These are phyloP conservation scores for Barbatosphaeria neglecta DNA, from an alignment of 495 filamentous ascomycete genomes.

Conservation along the genomic window DNA sequence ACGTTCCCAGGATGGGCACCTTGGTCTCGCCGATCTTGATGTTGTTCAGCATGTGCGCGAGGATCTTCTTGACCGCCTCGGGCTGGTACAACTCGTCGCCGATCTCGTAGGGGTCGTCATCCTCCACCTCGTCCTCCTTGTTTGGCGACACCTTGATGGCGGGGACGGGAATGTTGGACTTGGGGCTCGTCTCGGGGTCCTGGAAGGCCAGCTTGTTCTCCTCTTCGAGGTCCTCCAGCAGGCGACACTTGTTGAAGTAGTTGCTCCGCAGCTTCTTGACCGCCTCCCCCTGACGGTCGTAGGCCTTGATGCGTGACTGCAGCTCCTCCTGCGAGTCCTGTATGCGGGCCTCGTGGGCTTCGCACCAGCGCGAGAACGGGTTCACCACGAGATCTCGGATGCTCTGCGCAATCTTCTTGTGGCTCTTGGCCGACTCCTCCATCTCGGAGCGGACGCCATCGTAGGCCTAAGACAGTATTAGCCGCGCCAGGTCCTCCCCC, in stretches of 20 bases:
- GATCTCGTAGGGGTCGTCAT: conserved; percentile 73
- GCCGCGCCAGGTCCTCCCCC: not conserved
- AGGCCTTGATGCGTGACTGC: conserved; percentile 74
- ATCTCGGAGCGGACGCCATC: conserved; percentile 92
- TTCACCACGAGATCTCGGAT: conserved; percentile 91
- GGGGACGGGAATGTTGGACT: conserved; percentile 40
- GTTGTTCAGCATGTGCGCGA: conserved; percentile 74
- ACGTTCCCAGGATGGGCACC: conserved; percentile 89
- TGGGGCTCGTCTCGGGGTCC: conserved; percentile 50
- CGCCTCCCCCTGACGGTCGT: conserved; percentile 80
- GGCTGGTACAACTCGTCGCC: conserved; percentile 77
- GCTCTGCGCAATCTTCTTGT: conserved; percentile 89
- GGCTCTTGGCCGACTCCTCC: conserved; percentile 79
- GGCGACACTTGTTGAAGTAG: conserved; percentile 97
- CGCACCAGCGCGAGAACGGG: conserved; percentile 90
- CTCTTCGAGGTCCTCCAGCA: conserved; percentile 92
- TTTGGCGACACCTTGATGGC: conserved; percentile 43
- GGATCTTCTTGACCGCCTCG: conserved; percentile 79
- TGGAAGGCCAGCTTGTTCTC: conserved; percentile 98
- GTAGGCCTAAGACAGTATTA: conserved; percentile 57
- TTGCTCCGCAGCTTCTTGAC: conserved; percentile 87
- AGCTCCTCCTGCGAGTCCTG: conserved; percentile 91
- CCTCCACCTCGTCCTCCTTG: conserved; percentile 28
- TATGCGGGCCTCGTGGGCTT: conserved; percentile 81
- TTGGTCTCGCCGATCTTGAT: conserved; percentile 83